A percentile compares a stretch with the other conserved stretches of the same genome.
Conservation (phyloP, 116 monocot genomes). For the Papilionanthe hybrid region DNA sequence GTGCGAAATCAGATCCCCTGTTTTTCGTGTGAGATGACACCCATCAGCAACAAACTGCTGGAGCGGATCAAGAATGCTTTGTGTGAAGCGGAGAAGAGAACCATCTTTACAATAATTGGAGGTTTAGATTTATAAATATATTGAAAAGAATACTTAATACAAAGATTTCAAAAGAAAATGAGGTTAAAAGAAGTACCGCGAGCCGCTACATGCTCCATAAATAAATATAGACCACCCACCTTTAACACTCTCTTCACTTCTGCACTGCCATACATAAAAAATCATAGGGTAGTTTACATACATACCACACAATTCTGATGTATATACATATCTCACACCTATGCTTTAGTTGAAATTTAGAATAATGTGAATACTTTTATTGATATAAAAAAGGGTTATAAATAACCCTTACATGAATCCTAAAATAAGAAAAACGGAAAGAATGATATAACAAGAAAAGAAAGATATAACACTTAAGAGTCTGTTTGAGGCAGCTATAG, state of each 20-base stretch:
- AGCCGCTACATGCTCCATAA: slow-evolving; percentile 82
- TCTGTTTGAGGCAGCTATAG: no score
- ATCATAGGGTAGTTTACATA: not conserved
- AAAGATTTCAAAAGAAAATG: not conserved
- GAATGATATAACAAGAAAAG: no score
- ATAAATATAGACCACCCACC: slow-evolving; percentile 69
- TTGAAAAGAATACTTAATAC: not conserved
- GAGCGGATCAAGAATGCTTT: slow-evolving; percentile 71
- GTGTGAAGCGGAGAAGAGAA: slow-evolving; percentile 49
- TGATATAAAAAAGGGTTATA: no score
- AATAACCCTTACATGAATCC: no score
- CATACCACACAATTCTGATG: no score
- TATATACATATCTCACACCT: no score
- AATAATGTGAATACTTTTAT: no score
- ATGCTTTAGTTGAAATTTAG: no score
- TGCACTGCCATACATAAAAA: slow-evolving; percentile 26
- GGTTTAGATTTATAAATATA: not conserved
- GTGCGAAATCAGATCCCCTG: slow-evolving; percentile 56
- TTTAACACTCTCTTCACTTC: slow-evolving; percentile 83
- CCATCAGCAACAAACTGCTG: slow-evolving; percentile 81
- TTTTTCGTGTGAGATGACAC: slow-evolving; percentile 76
- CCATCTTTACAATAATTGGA: slow-evolving; percentile 43
- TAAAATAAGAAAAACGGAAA: no score
- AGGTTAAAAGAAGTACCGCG: slow-evolving; percentile 32
- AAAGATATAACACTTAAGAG: no score